A percentile compares a stretch with the other conserved stretches of the same genome.
Conservation (phyloP, 75 land plant species). For the Cupressus sempervirens region DNA sequence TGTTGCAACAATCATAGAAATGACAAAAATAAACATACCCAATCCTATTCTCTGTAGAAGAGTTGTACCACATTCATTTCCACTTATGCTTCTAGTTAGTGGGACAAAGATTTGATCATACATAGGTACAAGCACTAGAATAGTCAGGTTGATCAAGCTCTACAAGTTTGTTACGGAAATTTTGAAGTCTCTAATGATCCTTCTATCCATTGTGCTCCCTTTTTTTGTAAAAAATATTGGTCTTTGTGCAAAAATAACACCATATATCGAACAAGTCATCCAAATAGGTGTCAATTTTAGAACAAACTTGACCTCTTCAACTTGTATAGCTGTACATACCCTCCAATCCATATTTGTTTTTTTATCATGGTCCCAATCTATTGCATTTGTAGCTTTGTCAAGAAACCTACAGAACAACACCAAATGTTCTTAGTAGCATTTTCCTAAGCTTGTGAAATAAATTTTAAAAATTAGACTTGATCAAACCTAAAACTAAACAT, state of each 20-base stretch:
- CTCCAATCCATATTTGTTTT: conserved; percentile 18
- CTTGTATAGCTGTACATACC: conserved; percentile 26
- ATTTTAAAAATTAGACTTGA: not conserved
- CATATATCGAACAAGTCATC: conserved; percentile 19
- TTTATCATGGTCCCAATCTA: not conserved
- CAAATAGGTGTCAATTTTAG: conserved; percentile 30
- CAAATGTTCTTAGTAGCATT: not conserved
- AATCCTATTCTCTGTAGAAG: no score
- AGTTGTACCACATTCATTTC: no score
- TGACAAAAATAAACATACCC: no score
- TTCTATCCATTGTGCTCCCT: no score
- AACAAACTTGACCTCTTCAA: conserved; percentile 38
- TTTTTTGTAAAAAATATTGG: not conserved
- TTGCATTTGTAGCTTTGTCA: conserved; percentile 33
- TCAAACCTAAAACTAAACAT: not conserved
- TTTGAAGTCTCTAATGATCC: no score
- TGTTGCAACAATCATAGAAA: no score
- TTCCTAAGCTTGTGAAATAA: not conserved
- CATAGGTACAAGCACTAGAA: no score
- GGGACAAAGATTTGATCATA: no score
- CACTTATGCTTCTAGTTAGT: no score
- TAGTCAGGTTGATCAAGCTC: no score
- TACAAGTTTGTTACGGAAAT: no score
- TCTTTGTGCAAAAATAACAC: conserved; percentile 15
- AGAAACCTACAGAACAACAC: conserved; percentile 22